Base-by-base conservation (phyloP, 257 asterid genomes). In the Galeopsis tetrahit region DNA sequence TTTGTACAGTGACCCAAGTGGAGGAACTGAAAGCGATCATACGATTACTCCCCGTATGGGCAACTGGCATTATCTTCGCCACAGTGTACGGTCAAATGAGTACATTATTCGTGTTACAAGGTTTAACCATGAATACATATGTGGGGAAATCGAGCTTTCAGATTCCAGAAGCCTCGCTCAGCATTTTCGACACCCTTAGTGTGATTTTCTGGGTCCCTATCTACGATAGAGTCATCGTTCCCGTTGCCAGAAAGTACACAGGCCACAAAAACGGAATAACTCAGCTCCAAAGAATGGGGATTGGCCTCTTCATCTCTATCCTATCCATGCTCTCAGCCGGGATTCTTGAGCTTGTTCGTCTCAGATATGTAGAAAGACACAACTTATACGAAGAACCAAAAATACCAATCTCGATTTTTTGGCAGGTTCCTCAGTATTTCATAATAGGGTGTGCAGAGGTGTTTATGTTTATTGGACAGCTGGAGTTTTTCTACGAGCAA, bases 351-450 rank as follows among this genome's bases (percentile, higher is more conserved):
- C 74, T 88, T 8, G 48, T 85, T 31, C 75, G 91, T 69, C 88
- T 88, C 3, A 65, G 75, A 43, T 77, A 80, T 6, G 96, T 86
- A 14, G 63, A 59, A 71, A 73, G 85, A 31, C 89, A 90, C 63
- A 33, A 79, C 55, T 73, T 49, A 28, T 88, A 84, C 7, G 78
- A 86, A 0, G 34, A 58, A 3, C 15, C 69, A 3, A 76, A 80
- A 21, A 66, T 80, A 11, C 87, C 89, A 39, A 86, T 90, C 66
- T 84, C 92, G 0, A 83, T 90, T 48, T 90, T 90, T 75, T 86
- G 92, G 96, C 89, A 87, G 75, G 92, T 90, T 17, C 92, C 89
- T 1, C 92, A 90, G 46, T 90, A 87, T 49, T 90, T 87, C 80
- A 75, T 90, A 17, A 82, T 86, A 56, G 95, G 92, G 8, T 90